Percentiles rank a stretch among this genome's conserved stretches.
These are phyloP conservation scores for Hortiboletus rubellus DNA, from an alignment of 1,284 basidiomycete genomes.

Conservation along the genomic window DNA sequence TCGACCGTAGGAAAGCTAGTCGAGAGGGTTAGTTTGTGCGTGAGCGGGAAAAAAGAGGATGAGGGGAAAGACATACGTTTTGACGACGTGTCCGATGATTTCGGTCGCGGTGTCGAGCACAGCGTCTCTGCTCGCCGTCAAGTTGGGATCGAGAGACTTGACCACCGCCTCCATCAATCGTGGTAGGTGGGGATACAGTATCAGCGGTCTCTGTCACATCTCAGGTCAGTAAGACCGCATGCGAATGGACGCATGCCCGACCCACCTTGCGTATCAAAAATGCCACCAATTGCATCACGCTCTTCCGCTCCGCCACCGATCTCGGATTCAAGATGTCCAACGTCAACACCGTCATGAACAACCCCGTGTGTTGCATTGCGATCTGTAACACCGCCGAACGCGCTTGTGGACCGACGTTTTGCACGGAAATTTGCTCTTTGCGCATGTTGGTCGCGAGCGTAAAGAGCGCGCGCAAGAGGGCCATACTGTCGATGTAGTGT, in stretches of 20 bases:
- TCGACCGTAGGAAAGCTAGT: conserved; percentile 87
- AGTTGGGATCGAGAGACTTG: conserved; percentile 93
- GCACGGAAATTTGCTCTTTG: conserved; percentile 65
- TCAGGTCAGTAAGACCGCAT: not conserved
- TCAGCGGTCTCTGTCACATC: conserved; percentile 69
- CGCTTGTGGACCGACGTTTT: conserved; percentile 67
- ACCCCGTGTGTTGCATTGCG: conserved; percentile 78
- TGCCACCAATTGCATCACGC: conserved; percentile 91
- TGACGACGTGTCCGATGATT: conserved; percentile 87
- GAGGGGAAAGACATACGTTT: conserved; percentile 42
- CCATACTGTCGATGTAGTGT: conserved; percentile 90
- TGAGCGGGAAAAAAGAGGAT: not conserved
- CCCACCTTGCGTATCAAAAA: conserved; percentile 88
- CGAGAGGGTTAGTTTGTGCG: not conserved
- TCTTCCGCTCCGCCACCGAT: conserved; percentile 77
- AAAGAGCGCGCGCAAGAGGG: conserved; percentile 86
- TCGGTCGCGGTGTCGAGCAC: conserved; percentile 91
- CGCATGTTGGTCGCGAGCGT: conserved; percentile 70
- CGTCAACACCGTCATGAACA: conserved; percentile 95
- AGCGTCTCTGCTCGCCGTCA: conserved; percentile 79
- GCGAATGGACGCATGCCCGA: not conserved
- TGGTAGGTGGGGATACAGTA: conserved; percentile 85
- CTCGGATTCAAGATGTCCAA: conserved; percentile 87
- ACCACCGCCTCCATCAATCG: conserved; percentile 94
- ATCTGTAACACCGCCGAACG: conserved; percentile 84